A percentile compares a stretch with the other conserved stretches of the same genome.
These are phyloP conservation scores for Cyberlindnera petersonii DNA, from an alignment of 805 yeast species.

Conservation along the genomic window DNA sequence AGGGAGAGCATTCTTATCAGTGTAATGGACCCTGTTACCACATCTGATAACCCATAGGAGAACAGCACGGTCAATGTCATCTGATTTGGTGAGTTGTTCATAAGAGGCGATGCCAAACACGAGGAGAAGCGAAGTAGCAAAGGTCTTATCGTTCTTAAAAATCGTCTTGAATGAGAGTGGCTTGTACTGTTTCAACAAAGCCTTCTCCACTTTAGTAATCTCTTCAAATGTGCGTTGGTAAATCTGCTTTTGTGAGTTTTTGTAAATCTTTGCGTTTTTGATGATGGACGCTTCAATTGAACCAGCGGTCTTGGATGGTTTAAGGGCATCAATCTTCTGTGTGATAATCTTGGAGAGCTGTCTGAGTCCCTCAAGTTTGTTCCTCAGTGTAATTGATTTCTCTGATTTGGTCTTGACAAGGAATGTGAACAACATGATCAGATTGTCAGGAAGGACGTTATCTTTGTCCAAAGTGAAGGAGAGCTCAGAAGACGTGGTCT, in stretches of 20 bases:
- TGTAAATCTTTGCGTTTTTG: conserved; percentile 41
- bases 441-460: conserved; percentile 38
- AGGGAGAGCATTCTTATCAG: conserved; percentile 36
- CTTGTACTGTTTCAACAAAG: conserved; percentile 40
- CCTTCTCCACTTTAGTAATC: conserved; percentile 44
- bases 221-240: conserved; percentile 43
- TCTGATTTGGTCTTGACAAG: conserved; percentile 51
- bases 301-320: conserved; percentile 27
- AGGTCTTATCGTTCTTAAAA: conserved; percentile 50
- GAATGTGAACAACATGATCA: conserved; percentile 52
- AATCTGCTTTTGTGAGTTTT: conserved; percentile 45
- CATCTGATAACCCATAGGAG: conserved; percentile 62
- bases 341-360: conserved; percentile 49
- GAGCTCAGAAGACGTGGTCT: conserved; percentile 38
- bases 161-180: conserved; percentile 52
- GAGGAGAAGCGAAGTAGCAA: conserved; percentile 50
- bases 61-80: conserved; percentile 54
- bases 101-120: conserved; percentile 54
- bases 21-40: conserved; percentile 39
- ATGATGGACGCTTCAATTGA: conserved; percentile 24
- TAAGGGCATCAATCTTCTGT: conserved; percentile 42
- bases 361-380: conserved; percentile 57
- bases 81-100: conserved; percentile 44
- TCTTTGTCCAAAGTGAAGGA: conserved; percentile 36
- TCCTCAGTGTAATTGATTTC: conserved; percentile 42